These are phyloP conservation scores for Santalum album DNA, from an alignment of 164 flowering plant species.

Conservation along the genomic window DNA sequence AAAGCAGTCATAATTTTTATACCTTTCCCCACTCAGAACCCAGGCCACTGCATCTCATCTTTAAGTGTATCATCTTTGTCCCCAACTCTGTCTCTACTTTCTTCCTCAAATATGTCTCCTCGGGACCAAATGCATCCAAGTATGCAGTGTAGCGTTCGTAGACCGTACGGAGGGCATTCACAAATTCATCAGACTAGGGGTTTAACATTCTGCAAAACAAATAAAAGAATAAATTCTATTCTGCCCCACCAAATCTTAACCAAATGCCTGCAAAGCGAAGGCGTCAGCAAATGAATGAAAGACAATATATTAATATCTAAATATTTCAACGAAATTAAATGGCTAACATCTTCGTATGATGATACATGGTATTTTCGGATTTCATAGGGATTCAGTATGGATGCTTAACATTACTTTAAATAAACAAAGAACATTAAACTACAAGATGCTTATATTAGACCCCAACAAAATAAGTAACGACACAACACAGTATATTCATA, in stretches of 20 bases:
- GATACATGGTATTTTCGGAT: too few relatives aligned
- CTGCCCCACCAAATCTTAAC: too few relatives aligned
- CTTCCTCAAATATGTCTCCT: conserved; percentile 2
- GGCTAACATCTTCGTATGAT: too few relatives aligned
- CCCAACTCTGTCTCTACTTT: conserved; percentile 1
- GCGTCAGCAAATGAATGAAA: too few relatives aligned
- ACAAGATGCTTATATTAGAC: neutral
- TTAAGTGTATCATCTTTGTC: conserved; percentile 3
- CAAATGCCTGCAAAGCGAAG: too few relatives aligned
- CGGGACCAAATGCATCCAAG: neutral
- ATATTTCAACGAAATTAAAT: too few relatives aligned
- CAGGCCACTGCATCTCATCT: neutral
- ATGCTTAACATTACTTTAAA: too few relatives aligned
- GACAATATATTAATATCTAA: too few relatives aligned
- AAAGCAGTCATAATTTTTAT: neutral
- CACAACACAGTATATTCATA: neutral
- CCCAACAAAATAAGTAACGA: neutral
- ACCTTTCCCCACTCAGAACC: conserved; percentile 3
- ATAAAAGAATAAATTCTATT: neutral
- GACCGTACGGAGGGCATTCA: neutral
- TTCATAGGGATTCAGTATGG: too few relatives aligned
- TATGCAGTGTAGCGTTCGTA: conserved; percentile 1
- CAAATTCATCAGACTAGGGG: neutral
- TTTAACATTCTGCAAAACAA: neutral
- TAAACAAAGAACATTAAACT: neutral